Percentiles rank a stretch among this genome's conserved stretches.
Conservation (phyloP, 768 basidiomycete genomes). For the Tephrocybe sp. region DNA sequence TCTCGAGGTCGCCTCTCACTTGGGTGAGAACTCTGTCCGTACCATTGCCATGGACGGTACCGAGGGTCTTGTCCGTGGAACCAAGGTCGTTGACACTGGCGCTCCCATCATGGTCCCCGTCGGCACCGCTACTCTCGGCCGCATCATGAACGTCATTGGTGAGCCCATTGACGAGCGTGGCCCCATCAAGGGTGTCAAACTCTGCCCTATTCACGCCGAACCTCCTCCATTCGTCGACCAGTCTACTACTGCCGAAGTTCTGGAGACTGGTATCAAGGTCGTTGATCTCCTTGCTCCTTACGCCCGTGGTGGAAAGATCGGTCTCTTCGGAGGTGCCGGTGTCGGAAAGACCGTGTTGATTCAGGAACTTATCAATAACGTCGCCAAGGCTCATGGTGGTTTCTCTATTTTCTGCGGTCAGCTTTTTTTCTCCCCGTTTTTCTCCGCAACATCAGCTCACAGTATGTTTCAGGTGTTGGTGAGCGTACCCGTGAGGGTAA, state of each 20-base stretch:
- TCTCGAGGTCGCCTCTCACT: slow-evolving; percentile 97
- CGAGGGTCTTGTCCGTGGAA: slow-evolving; percentile 99
- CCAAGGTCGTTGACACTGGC: slow-evolving; percentile 96
- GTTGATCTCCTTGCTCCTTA: slow-evolving; percentile 99
- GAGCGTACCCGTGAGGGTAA: slow-evolving; percentile 99
- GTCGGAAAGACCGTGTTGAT: slow-evolving; percentile 99
- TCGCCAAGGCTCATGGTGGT: slow-evolving; percentile 99
- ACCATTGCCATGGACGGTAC: slow-evolving; percentile 99
- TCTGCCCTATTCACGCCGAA: slow-evolving; percentile 93
- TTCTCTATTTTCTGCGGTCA: slow-evolving; percentile 99
- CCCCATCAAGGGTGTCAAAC: slow-evolving; percentile 94
- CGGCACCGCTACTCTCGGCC: slow-evolving; percentile 90
- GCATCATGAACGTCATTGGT: slow-evolving; percentile 99
- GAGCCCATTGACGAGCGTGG: slow-evolving; percentile 99
- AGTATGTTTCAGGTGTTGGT: slow-evolving; percentile 76
- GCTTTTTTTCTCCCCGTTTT: slow-evolving; percentile 22
- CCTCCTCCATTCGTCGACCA: slow-evolving; percentile 98
- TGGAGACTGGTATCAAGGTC: slow-evolving; percentile 99
- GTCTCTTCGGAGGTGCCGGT: slow-evolving; percentile 99
- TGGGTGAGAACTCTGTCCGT: slow-evolving; percentile 98
- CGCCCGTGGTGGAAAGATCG: slow-evolving; percentile 99
- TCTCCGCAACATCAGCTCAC: not conserved
- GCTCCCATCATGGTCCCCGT: slow-evolving; percentile 96
- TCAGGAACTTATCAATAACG: slow-evolving; percentile 99
- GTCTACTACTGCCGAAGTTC: slow-evolving; percentile 96